A percentile compares a stretch with the other conserved stretches of the same genome.
Evolutionary conservation across 257 asterid species (phyloP).

Genomic region (Datura wrightii): DNA sequence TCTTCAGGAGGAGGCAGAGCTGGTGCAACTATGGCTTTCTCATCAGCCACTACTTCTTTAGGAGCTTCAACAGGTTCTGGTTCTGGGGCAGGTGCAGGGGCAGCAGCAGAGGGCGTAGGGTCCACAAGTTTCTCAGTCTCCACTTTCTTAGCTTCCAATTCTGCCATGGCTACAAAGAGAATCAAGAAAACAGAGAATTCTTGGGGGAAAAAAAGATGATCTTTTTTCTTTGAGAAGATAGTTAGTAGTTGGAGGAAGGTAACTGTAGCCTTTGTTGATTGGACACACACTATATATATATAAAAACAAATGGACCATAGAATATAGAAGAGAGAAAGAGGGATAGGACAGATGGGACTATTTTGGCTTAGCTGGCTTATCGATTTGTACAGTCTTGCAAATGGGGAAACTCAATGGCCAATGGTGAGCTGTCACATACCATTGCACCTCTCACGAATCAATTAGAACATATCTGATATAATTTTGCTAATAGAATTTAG

Average conservation of each 20-base stretch:
- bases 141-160: conserved; percentile 55
- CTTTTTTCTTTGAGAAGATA: conserved; percentile 4
- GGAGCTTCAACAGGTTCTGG: conserved; percentile 48
- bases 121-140: conserved; percentile 43
- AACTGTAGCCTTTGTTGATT: neutral
- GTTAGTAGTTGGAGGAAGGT: conserved; percentile 28
- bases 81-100: conserved; percentile 32
- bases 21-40: conserved; percentile 58
- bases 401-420: neutral
- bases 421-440: conserved; percentile 21
- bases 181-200: neutral
- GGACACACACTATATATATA: neutral
- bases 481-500: too few species aligned
- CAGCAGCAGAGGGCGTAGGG: conserved; percentile 30
- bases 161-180: conserved; percentile 53
- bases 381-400: conserved; percentile 27
- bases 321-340: neutral
- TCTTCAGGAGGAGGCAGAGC: conserved; percentile 48
- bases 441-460: neutral
- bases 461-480: too few species aligned
- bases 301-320: neutral
- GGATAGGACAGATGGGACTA: neutral
- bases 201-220: neutral
- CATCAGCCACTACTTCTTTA: conserved; percentile 72
- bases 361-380: conserved; percentile 19